Evolutionary conservation across 441 rosid genomes (phyloP).

Genomic region (Rhodomyrtus psidioides): DNA sequence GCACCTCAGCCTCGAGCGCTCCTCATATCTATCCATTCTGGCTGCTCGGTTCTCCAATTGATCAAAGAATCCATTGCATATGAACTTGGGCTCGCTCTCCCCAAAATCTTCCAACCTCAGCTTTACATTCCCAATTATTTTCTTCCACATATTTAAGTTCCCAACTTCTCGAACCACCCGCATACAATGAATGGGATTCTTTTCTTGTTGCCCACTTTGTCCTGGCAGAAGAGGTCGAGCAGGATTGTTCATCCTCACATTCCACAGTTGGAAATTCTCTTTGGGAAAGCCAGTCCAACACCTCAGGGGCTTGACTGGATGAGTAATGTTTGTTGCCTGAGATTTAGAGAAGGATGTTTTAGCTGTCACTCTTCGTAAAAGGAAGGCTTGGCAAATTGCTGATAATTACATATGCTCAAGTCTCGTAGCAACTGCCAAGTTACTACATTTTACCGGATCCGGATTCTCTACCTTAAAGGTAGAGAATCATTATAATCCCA

Average conservation of each 20-base stretch:
- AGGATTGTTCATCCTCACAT: conserved; percentile 34
- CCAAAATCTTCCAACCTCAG: no score
- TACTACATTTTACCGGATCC: no score
- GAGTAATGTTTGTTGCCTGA: conserved; percentile 26
- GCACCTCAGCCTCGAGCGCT: no score
- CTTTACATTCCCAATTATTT: conserved; percentile 25
- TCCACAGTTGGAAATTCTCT: conserved; percentile 17
- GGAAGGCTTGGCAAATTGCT: background rate
- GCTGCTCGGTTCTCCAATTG: no score
- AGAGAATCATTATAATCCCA: no score
- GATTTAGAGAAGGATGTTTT: background rate
- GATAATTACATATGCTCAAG: background rate
- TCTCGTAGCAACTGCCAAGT: background rate
- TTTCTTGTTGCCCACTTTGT: conserved; percentile 5
- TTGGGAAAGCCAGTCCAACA: conserved; percentile 13
- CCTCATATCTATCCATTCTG: no score
- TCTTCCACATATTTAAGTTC: conserved; percentile 47
- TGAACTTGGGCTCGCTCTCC: no score
- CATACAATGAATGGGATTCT: conserved; percentile 10
- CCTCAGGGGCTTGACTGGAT: conserved; percentile 17
- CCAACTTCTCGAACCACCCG: conserved; percentile 27
- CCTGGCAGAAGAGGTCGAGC: conserved; percentile 23
- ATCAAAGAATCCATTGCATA: no score
- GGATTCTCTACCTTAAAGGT: no score
- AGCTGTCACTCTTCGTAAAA: background rate